These are phyloP conservation scores for Colletotrichum spinosum DNA, from an alignment of 2,329 filamentous ascomycete species.

Conservation along the genomic window DNA sequence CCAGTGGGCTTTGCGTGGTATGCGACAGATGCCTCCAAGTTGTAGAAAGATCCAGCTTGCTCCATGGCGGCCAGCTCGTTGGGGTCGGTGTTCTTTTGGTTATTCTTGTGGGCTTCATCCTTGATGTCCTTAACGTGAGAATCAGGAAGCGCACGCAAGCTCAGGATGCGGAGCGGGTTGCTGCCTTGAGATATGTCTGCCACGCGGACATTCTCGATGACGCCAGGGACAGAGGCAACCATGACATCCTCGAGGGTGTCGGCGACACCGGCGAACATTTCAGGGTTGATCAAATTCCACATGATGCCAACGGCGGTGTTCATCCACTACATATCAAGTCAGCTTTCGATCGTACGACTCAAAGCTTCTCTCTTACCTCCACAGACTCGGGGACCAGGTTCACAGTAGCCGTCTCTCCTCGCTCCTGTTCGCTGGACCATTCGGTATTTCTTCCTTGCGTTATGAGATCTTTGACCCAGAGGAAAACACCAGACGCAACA, in stretches of 20 bases:
- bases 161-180: slow-evolving; percentile 90
- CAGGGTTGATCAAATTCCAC: slow-evolving; percentile 94
- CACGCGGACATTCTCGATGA: slow-evolving; percentile 95
- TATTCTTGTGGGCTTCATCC: slow-evolving; percentile 64
- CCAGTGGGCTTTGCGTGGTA: slow-evolving; percentile 84
- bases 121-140: slow-evolving; percentile 85
- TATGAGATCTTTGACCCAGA: slow-evolving; percentile 92
- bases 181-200: slow-evolving; percentile 94
- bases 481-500: slow-evolving; percentile 81
- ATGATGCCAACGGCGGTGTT: slow-evolving; percentile 87
- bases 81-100: slow-evolving; percentile 76
- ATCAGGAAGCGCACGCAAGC: slow-evolving; percentile 87
- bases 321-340: slow-evolving; percentile 74
- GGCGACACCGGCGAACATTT: slow-evolving; percentile 93
- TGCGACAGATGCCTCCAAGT: slow-evolving; percentile 79
- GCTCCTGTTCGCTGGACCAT: slow-evolving; percentile 87
- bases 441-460: slow-evolving; percentile 84
- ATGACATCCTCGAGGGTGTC: slow-evolving; percentile 90
- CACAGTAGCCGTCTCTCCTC: slow-evolving; percentile 85
- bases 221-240: slow-evolving; percentile 90
- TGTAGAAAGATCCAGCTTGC: slow-evolving; percentile 91
- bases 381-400: slow-evolving; percentile 95
- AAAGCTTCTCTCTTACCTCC: slow-evolving; percentile 53
- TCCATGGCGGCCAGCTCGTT: slow-evolving; percentile 90
- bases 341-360: neutral